Base-by-base conservation (phyloP, 1,284 basidiomycete species). In the Dichomitus squalens region DNA sequence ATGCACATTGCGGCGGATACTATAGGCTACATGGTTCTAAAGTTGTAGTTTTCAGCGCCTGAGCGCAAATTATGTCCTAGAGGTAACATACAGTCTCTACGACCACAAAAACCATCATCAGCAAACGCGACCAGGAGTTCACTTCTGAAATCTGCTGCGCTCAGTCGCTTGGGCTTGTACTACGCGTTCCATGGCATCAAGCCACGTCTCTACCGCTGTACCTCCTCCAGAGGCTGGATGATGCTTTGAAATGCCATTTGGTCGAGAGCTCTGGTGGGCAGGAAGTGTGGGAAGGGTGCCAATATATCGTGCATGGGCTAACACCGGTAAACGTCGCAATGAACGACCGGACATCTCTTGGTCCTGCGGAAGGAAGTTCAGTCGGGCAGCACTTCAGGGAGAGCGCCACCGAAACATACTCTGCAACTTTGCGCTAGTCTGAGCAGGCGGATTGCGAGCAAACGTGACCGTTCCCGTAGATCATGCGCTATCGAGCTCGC, bases 321-420 rank as follows among this genome's bases (percentile, higher is more conserved):
- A 82, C 27, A 98, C 92, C 1, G 96, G 96, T 18, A 99, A 79
- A 8, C 94, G 85, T 12, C 96, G 85, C 7, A 99, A 79, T 3
- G 93, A 88, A 46, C 96, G 86, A 16, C 96, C 96, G 8, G 96
- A 97, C 77, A 96, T 84, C n/a, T 85, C 85, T 71, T 92, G 81
- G 31, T 75, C 72, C 85, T 85, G 40, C 35, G 8, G 29, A 21
- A 27, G 25, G 3, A 4, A 18, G 39, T 29, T 38, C 16, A 46
- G 33, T n/a, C 40, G 20, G 49, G 46, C 31, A 20, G 38, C 5
- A 41, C n/a, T 1, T 16, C 2, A 43, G 5, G n/a, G 55, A 21
- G 5, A 58, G 43, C 38, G 40, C 21, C n/a, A n/a, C n/a, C n/a
- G n/a, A 56, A n/a, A 66, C 84, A 63, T 74, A 95, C 94, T 69